Evolutionary conservation across 2,329 filamentous ascomycete genomes (phyloP).

Genomic region (Hypoxylon sp.): DNA sequence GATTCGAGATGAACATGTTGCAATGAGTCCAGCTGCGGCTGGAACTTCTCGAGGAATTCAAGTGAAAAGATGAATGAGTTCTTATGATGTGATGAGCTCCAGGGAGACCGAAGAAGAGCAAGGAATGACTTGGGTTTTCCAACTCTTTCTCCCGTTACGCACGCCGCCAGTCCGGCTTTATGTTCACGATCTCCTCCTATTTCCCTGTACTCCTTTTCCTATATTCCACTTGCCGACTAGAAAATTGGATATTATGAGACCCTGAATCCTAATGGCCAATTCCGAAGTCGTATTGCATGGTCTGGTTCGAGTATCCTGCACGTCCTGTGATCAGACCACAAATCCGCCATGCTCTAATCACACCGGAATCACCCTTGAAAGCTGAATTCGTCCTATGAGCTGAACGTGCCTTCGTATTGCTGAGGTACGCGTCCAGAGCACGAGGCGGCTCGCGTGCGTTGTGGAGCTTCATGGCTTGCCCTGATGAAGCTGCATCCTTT

Average conservation of each 20-base stretch:
- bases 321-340: slow-evolving; percentile 32
- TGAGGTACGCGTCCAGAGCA: slow-evolving; percentile 30
- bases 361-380: slow-evolving; percentile 18
- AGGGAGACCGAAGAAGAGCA: slow-evolving; percentile 29
- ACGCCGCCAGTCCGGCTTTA: slow-evolving; percentile 30
- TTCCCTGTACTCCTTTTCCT: slow-evolving; percentile 1
- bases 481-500: slow-evolving; percentile 24
- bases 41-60: slow-evolving; percentile 2
- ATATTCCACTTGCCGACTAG: slow-evolving; percentile 29
- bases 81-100: slow-evolving; percentile 6
- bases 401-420: slow-evolving; percentile 31
- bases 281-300: slow-evolving; percentile 33
- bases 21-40: slow-evolving; percentile 13
- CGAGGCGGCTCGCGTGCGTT: slow-evolving; percentile 13
- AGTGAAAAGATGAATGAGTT: slow-evolving; percentile 10
- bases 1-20: slow-evolving; percentile 38
- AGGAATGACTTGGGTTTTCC: slow-evolving; percentile 28
- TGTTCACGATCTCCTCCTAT: slow-evolving; percentile 24
- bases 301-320: slow-evolving; percentile 17
- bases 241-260: slow-evolving; percentile 20
- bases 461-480: slow-evolving; percentile 29
- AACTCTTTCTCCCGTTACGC: slow-evolving; percentile 2
- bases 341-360: slow-evolving; percentile 22
- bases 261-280: slow-evolving; percentile 17
- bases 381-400: slow-evolving; percentile 26